These are phyloP conservation scores for Teratosphaeria viscida DNA, from an alignment of 2,329 filamentous ascomycete genomes.

Conservation along the genomic window DNA sequence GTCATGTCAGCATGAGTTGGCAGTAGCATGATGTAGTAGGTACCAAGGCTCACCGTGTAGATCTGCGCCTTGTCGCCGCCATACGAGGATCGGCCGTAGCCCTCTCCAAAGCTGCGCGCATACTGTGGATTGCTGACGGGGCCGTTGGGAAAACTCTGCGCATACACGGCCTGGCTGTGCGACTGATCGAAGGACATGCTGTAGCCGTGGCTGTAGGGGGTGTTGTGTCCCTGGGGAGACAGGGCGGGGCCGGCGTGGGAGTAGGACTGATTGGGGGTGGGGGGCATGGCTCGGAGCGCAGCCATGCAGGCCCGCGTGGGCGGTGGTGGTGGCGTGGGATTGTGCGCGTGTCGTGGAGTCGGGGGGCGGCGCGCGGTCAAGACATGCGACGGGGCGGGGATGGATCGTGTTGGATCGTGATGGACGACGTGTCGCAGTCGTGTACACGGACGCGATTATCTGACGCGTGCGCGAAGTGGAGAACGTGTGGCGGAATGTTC, in stretches of 20 bases:
- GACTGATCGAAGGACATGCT: constrained; percentile 20
- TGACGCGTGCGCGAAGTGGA: background rate
- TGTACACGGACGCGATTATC: background rate
- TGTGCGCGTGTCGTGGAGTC: background rate
- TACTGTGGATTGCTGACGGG: constrained; percentile 30
- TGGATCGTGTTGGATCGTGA: background rate
- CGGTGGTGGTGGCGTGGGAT: background rate
- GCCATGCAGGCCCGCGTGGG: constrained; percentile 4
- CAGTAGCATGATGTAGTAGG: background rate
- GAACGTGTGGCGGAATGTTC: background rate
- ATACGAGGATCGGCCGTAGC: constrained; percentile 11
- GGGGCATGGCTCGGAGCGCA: constrained; percentile 15
- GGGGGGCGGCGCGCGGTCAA: background rate
- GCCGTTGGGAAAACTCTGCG: constrained; percentile 24
- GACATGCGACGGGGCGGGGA: background rate
- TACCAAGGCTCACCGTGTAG: constrained; percentile 33
- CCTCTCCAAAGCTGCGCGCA: constrained; percentile 23
- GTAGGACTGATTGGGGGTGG: constrained; percentile 21
- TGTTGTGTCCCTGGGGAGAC: background rate
- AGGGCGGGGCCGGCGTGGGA: constrained; percentile 10
- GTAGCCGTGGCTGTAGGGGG: constrained; percentile 14
- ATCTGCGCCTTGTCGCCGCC: constrained; percentile 35
- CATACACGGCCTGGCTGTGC: constrained; percentile 14
- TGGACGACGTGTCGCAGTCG: background rate
- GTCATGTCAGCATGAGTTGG: constrained; percentile 3